phyloP scores from a whole-genome alignment of 768 basidiomycete genomes.

The Strobilomyces confusus region DNA sequence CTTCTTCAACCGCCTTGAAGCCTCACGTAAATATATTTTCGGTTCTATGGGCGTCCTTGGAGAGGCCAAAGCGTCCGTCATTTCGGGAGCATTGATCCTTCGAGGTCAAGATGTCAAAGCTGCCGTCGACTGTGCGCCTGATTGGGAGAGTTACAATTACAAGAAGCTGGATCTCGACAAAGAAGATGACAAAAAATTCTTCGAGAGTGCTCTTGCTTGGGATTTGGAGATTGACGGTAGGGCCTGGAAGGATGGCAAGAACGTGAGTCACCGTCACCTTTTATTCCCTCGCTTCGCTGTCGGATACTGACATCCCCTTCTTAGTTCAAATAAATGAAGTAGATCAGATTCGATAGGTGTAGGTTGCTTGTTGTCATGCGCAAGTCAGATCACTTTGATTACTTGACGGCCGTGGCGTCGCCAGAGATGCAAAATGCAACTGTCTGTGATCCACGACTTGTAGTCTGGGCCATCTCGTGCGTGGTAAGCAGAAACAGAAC shows the following conservation, averaged over 20 bases:
- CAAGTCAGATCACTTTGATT: background rate
- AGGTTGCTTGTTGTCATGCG: conserved; percentile 13
- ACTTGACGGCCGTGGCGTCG: background rate
- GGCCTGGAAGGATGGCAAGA: conserved; percentile 89
- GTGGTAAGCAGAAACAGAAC: too few relatives aligned
- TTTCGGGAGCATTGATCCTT: conserved; percentile 76
- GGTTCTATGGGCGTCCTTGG: conserved; percentile 92
- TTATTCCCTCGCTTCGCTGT: background rate
- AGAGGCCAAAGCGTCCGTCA: conserved; percentile 67
- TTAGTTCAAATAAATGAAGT: conserved; percentile 22
- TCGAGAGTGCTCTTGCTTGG: conserved; percentile 92
- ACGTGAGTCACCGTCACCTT: conserved; percentile 63
- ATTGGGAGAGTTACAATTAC: conserved; percentile 88
- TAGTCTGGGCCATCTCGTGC: too few relatives aligned
- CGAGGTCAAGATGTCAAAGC: conserved; percentile 74
- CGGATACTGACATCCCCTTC: background rate
- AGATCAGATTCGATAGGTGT: conserved; percentile 22
- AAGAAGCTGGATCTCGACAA: conserved; percentile 72
- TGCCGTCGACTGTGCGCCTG: conserved; percentile 79
- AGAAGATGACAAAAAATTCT: conserved; percentile 78
- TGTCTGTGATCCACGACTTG: background rate
- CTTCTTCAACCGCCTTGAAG: conserved; percentile 98
- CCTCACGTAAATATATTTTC: conserved; percentile 94
- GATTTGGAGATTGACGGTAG: conserved; percentile 86
- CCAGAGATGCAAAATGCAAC: background rate